Evolutionary conservation across 2,329 filamentous ascomycete genomes (phyloP).

Genomic region (Fusarium sp.): DNA sequence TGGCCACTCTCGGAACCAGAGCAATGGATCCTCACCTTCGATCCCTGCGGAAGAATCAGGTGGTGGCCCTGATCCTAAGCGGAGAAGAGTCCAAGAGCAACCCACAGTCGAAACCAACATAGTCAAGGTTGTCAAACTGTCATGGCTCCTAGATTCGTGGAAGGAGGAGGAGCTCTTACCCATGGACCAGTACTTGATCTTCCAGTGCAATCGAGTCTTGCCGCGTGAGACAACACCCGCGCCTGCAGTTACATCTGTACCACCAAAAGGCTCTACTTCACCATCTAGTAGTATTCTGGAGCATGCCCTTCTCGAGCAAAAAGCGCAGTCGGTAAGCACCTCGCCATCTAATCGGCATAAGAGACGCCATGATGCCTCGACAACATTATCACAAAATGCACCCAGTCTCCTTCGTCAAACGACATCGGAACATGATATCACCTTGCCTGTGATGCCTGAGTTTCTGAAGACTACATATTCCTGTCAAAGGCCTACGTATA

Average conservation of each 20-base stretch:
- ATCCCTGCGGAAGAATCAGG: not conserved
- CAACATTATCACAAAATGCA: conserved; percentile 37
- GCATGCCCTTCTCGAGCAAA: conserved; percentile 38
- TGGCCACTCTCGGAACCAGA: conserved; percentile 2
- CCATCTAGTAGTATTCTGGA: conserved; percentile 37
- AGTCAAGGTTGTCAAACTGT: conserved; percentile 68
- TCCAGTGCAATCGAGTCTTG: conserved; percentile 59
- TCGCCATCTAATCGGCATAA: conserved; percentile 24
- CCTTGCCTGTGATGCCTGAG: conserved; percentile 74
- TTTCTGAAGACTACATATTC: conserved; percentile 75
- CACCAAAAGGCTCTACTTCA: conserved; percentile 14
- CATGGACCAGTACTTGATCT: conserved; percentile 65
- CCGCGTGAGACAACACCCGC: conserved; percentile 1
- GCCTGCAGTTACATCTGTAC: not conserved
- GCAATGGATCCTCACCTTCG: not conserved
- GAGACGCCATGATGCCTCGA: conserved; percentile 14
- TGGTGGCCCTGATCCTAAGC: conserved; percentile 29
- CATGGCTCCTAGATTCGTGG: conserved; percentile 69
- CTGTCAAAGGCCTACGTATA: conserved; percentile 81
- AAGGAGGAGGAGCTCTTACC: conserved; percentile 60
- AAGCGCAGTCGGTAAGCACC: conserved; percentile 1
- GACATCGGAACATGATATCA: conserved; percentile 81
- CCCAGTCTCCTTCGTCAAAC: conserved; percentile 71
- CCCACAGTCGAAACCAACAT: conserved; percentile 28
- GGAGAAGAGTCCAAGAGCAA: conserved; percentile 29